Percentiles rank a stretch among this genome's conserved stretches.
Evolutionary conservation across 805 yeast species (phyloP).

Genomic region (Torulaspora gathmanii): DNA sequence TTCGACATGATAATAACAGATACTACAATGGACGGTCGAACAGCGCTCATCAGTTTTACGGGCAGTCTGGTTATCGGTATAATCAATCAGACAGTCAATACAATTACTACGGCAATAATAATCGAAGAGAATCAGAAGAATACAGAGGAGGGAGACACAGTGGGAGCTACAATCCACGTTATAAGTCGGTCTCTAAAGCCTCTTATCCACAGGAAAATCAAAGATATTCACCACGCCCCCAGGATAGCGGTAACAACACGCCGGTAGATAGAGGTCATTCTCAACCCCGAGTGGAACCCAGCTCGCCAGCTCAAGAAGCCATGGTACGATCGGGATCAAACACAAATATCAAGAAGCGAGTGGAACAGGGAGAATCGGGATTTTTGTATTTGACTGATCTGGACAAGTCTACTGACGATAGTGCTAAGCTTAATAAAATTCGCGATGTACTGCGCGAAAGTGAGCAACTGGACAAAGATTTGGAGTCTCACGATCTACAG

Average conservation of each 20-base stretch:
- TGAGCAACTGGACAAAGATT: conserved; percentile 22
- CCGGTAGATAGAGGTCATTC: conserved; percentile 9
- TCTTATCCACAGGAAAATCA: conserved; percentile 1
- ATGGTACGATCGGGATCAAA: conserved; percentile 1
- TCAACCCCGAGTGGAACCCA: not conserved
- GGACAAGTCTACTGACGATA: conserved; percentile 15
- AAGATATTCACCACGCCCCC: conserved; percentile 3
- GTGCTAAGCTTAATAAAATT: conserved; percentile 12
- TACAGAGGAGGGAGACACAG: conserved; percentile 7
- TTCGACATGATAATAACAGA: conserved; percentile 1
- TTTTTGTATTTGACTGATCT: conserved; percentile 24
- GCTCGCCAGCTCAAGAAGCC: not conserved
- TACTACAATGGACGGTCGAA: conserved; percentile 10
- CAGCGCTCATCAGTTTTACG: conserved; percentile 7
- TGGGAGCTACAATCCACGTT: conserved; percentile 5
- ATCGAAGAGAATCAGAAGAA: conserved; percentile 7
- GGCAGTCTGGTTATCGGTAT: conserved; percentile 4
- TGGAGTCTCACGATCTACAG: conserved; percentile 23
- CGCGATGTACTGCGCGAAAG: conserved; percentile 21
- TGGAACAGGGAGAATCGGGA: conserved; percentile 20
- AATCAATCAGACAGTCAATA: conserved; percentile 7
- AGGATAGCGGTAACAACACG: conserved; percentile 11
- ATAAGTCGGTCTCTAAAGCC: conserved; percentile 1
- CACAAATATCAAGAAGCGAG: conserved; percentile 4
- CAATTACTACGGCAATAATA: conserved; percentile 6